These are phyloP conservation scores for Fusarium illudens DNA, from an alignment of 2,329 filamentous ascomycete genomes.

Conservation along the genomic window DNA sequence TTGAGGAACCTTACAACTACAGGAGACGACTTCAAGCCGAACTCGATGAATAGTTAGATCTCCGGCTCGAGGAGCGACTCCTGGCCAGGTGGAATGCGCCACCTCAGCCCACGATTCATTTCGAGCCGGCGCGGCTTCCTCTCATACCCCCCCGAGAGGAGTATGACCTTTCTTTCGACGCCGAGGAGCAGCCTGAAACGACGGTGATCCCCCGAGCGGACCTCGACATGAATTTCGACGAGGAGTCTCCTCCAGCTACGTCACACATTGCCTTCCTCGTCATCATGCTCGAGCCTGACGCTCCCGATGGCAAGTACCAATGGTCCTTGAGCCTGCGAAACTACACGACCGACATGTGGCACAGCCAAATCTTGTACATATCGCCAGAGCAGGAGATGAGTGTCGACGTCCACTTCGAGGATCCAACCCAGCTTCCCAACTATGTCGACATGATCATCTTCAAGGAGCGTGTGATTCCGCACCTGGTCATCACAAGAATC, in stretches of 20 bases:
- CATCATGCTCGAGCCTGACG: background rate
- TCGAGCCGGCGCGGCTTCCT: no score
- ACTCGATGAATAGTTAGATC: no score
- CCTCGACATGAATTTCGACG: background rate
- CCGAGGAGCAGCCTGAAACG: no score
- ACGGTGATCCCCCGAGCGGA: background rate
- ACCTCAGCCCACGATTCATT: no score
- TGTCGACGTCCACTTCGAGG: background rate
- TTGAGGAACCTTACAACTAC: background rate
- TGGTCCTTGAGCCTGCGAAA: background rate
- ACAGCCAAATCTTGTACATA: background rate
- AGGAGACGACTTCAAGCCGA: background rate
- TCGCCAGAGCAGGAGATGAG: background rate
- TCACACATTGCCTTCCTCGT: background rate
- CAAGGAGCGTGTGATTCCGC: background rate
- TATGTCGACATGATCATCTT: background rate
- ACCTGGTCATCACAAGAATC: background rate
- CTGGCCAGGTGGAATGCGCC: no score
- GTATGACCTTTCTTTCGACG: no score
- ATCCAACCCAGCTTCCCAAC: background rate
- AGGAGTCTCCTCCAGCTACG: background rate
- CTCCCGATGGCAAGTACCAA: background rate
- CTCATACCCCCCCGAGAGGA: no score
- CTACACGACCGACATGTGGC: background rate
- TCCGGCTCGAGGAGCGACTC: no score